Percentiles rank a stretch among this genome's conserved stretches.
Evolutionary conservation across 2,329 filamentous ascomycete genomes (phyloP).

Genomic region (Sporothrix sp.): DNA sequence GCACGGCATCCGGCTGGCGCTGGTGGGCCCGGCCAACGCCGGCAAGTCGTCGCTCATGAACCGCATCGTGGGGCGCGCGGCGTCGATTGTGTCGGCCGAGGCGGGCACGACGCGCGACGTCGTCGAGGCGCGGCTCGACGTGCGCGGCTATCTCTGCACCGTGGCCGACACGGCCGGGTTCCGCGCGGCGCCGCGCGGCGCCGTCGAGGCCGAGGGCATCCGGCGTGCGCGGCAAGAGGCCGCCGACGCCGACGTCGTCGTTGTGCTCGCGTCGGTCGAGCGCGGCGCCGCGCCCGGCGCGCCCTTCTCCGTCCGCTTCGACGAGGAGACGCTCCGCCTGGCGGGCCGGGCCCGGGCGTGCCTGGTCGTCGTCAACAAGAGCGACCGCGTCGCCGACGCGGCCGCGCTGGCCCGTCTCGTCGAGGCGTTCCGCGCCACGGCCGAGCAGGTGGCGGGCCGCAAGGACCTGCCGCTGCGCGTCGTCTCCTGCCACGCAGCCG

Average conservation of each 20-base stretch:
- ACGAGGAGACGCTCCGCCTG: constrained; percentile 45
- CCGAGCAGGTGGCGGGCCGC: background rate
- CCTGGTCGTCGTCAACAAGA: constrained; percentile 54
- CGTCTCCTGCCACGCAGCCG: constrained; percentile 13
- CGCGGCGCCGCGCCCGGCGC: constrained; percentile 22
- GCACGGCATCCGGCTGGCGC: constrained; percentile 73
- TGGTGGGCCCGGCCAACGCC: constrained; percentile 85
- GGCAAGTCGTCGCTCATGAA: constrained; percentile 95
- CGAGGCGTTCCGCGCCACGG: constrained; percentile 27
- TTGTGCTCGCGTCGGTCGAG: constrained; percentile 72
- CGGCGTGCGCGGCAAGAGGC: constrained; percentile 74
- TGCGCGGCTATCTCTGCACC: constrained; percentile 84
- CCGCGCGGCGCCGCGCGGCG: constrained; percentile 48
- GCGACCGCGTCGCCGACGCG: constrained; percentile 35
- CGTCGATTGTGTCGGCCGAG: constrained; percentile 88
- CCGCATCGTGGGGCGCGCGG: constrained; percentile 77
- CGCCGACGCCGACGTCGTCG: constrained; percentile 71
- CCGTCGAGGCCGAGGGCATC: constrained; percentile 83
- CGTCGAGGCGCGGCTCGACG: constrained; percentile 81
- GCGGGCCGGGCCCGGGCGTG: constrained; percentile 39
- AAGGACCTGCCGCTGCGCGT: constrained; percentile 7
- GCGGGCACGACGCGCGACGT: constrained; percentile 92
- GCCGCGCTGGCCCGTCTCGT: constrained; percentile 27
- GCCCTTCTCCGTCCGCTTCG: constrained; percentile 35
- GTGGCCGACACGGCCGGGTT: constrained; percentile 93